phyloP scores from a whole-genome alignment of 176 grass and related monocot genomes.

The Chloris gayana region DNA sequence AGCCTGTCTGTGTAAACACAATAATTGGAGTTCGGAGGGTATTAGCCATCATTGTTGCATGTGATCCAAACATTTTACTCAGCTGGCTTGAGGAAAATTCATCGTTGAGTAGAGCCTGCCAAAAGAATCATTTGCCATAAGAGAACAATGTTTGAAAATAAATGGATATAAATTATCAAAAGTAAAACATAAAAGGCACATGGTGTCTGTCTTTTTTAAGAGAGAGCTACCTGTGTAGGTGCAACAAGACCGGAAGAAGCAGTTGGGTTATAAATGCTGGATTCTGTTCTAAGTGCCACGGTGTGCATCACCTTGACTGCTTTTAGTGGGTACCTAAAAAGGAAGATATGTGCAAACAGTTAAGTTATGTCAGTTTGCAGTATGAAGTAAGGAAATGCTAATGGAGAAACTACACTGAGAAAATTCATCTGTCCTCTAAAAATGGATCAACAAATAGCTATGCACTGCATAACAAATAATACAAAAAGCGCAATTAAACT shows the following conservation, averaged over 20 bases:
- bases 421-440: constrained; percentile 8
- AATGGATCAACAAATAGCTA: background rate
- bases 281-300: constrained; percentile 91
- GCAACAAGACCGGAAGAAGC: constrained; percentile 47
- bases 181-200: background rate
- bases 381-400: background rate
- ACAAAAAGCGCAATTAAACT: constrained; percentile 25
- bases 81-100: constrained; percentile 70
- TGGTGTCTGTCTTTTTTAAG: background rate
- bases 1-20: constrained; percentile 96
- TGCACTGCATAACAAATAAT: constrained; percentile 5
- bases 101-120: constrained; percentile 50
- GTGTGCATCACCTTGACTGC: constrained; percentile 98
- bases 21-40: constrained; percentile 79
- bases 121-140: constrained; percentile 19
- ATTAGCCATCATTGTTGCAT: constrained; percentile 93
- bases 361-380: constrained; percentile 21
- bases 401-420: background rate
- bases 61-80: constrained; percentile 92
- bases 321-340: constrained; percentile 87
- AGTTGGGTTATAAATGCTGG: constrained; percentile 62
- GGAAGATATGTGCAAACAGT: constrained; percentile 27
- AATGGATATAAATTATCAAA: background rate
- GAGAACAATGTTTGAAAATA: constrained; percentile 17
- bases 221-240: constrained; percentile 43